Evolutionary conservation across 1,284 basidiomycete genomes (phyloP), one percentile per base, ranked within the genome.

Genomic region (Tremellales sp.): DNA sequence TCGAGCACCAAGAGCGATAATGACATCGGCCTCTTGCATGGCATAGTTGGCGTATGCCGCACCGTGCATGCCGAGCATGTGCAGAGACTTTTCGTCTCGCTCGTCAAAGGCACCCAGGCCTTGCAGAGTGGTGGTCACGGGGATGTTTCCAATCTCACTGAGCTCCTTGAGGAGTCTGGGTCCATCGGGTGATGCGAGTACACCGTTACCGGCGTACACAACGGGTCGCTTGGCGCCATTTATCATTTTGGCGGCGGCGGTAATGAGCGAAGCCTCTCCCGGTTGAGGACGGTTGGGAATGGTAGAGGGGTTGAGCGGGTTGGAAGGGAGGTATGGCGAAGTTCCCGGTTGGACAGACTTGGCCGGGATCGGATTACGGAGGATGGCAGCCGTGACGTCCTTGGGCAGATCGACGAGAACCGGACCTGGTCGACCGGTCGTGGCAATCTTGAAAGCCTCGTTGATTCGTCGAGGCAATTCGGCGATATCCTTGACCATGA

Each of bases 61-160:
- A 4, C 96, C 96, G 78, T 98, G 94, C 94, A 98, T 97, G 58
- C 94, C 94, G 50, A 98, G 84, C 94, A 98, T 97, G 75, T 97
- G 92, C 68, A 98, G 77, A 58, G 86, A 86, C 72, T 83, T 84
- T 49, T 86, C 83, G 74, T 91, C 82, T 52, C 81, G 82, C 80
- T 98, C 96, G 75, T 98, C 91, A 68, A 90, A 98, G 1, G 87
- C 85, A 52, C 94, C 96, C 35, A 98, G 84, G 52, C 93, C 94
- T 70, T 96, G 93, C 17, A 98, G 78, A 23, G 93, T 97, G 15
- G 94, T 98, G 49, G 90, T 96, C 35, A 98, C 93, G 49, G 94
- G 94, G 57, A 98, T 97, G 74, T 91, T 89, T 49, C 89, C 92
- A 58, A 85, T 78, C 68, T 88, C 82, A 4, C 86, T 79, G 29